phyloP scores from a whole-genome alignment of 1,139 yeast species.

The Yamadazyma triangularis region DNA sequence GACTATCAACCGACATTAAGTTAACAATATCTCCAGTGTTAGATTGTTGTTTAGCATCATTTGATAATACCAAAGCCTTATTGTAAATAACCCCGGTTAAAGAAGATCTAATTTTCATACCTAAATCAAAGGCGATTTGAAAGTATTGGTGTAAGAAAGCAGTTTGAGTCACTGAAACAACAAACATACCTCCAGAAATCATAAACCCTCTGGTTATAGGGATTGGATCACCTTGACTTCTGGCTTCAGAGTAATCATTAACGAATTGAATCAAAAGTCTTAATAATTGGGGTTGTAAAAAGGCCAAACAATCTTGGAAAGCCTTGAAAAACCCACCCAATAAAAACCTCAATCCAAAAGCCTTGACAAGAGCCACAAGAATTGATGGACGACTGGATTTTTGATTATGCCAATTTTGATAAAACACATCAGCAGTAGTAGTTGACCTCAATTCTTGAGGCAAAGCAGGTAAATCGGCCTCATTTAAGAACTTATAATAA shows the following conservation, averaged over 20 bases:
- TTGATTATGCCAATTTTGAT: slow-evolving; percentile 55
- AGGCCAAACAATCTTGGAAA: slow-evolving; percentile 75
- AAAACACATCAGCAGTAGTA: slow-evolving; percentile 46
- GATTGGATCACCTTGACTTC: slow-evolving; percentile 29
- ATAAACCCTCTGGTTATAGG: slow-evolving; percentile 79
- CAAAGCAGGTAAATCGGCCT: slow-evolving; percentile 74
- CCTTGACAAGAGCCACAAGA: slow-evolving; percentile 51
- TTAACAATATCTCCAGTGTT: slow-evolving; percentile 98
- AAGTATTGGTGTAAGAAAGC: slow-evolving; percentile 88
- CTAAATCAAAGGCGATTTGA: slow-evolving; percentile 81
- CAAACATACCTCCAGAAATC: slow-evolving; percentile 81
- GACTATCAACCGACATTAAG: slow-evolving; percentile 95
- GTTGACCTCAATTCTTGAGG: slow-evolving; percentile 62
- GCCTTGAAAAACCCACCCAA: slow-evolving; percentile 77
- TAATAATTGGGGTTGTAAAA: slow-evolving; percentile 84
- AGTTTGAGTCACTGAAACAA: slow-evolving; percentile 79
- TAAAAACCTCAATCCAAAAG: slow-evolving; percentile 69
- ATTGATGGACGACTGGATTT: slow-evolving; percentile 55
- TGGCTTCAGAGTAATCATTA: slow-evolving; percentile 58
- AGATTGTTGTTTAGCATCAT: slow-evolving; percentile 74
- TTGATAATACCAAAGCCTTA: slow-evolving; percentile 75
- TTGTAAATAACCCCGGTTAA: slow-evolving; percentile 75
- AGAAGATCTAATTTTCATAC: slow-evolving; percentile 84
- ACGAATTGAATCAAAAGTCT: slow-evolving; percentile 76
- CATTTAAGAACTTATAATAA: slow-evolving; percentile 65